Evolutionary conservation across 176 grass and related monocot species (phyloP).

Genomic region (Panicum miliaceum): DNA sequence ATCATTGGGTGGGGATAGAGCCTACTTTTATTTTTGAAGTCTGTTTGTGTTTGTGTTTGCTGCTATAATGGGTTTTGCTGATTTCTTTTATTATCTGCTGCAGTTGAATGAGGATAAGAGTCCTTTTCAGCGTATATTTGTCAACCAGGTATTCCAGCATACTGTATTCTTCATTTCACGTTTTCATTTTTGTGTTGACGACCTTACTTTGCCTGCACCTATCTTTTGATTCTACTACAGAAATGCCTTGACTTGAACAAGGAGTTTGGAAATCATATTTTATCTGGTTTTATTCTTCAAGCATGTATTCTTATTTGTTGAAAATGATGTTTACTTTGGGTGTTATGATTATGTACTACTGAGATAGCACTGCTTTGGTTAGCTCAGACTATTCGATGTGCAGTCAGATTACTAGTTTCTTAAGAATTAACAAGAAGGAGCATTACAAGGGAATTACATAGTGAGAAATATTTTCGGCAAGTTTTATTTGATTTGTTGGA

Average conservation of each 20-base stretch:
- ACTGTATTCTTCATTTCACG: not conserved
- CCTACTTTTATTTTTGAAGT: conserved; percentile 4
- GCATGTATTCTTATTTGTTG: conserved; percentile 27
- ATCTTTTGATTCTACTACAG: conserved; percentile 14
- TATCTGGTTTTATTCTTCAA: not conserved
- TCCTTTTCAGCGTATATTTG: conserved; percentile 98
- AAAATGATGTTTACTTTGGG: conserved; percentile 6
- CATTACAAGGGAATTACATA: not conserved
- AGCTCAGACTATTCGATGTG: not conserved
- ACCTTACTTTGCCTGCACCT: conserved; percentile 32
- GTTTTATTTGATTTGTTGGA: not conserved
- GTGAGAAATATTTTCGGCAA: conserved; percentile 6
- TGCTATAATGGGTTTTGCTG: conserved; percentile 18
- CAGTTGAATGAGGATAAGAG: conserved; percentile 99
- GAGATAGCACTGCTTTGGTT: not conserved
- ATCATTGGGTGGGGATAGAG: not conserved
- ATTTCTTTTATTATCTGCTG: conserved; percentile 39
- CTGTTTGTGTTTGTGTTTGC: conserved; percentile 21
- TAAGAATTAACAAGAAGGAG: not conserved
- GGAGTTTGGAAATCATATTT: conserved; percentile 2
- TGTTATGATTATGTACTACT: conserved; percentile 15
- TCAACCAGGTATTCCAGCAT: conserved; percentile 81
- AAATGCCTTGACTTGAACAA: not conserved
- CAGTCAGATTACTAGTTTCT: not conserved
- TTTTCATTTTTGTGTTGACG: not conserved